Evolutionary conservation across 108 stramenopile species (phyloP), one percentile per base, ranked within the genome.

Genomic region (Ochromonas danica): DNA sequence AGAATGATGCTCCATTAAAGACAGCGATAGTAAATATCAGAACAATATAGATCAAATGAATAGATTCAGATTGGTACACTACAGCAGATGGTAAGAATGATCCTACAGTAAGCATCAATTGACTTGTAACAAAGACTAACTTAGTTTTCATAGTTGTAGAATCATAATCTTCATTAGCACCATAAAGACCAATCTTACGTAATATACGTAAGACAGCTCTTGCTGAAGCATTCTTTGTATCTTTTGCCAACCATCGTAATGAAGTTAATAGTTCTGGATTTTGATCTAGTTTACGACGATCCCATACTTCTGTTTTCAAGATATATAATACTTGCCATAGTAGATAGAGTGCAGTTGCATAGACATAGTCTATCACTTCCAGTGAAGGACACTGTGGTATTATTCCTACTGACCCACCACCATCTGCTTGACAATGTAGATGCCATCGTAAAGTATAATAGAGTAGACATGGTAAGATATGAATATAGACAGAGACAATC

Each of bases 401-500:
- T n/a, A n/a, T n/a, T n/a, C n/a, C n/a, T n/a, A n/a, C n/a, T 65
- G 62, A 28, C 40, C 78, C 39, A n/a, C n/a, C n/a, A 36, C 36
- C 28, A 41, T 40, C 63, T 79, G 79, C 63, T 65, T 62, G 3
- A 80, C 36, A 45, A 2, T 0, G 75, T 30, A 17, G 43, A 40
- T 28, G 85, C 92, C 92, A 93, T 36, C 93, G 88, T 62, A 75
- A 70, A 10, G 87, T 84, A 42, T 88, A 90, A 39, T 78, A 78
- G 3, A 91, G 88, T 77, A 91, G 60, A 6, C 88, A 28, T 25
- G 93, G 93, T 35, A 92, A 78, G 28, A 89, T 61, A 70, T 93
- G 93, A 27, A 93, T 90, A 82, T 89, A 92, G 71, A 91, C 85
- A 30, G 90, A 88, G 10, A 90, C 91, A 83, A 91, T 90, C 67